phyloP scores from a whole-genome alignment of 1,284 basidiomycete species.

The Puccinia triticina region DNA sequence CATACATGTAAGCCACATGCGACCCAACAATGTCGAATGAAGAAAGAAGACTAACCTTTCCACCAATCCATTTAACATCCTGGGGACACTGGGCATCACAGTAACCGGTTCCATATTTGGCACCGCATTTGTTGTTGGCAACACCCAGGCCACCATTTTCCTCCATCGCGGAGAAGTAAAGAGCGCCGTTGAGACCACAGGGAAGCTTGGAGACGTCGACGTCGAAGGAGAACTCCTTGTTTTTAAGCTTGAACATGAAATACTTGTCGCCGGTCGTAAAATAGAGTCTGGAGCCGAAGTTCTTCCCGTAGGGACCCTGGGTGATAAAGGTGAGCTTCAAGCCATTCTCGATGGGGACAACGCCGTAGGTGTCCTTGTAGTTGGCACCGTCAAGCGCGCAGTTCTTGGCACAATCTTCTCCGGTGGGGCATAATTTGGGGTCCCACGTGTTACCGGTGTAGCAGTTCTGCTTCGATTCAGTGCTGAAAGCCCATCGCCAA shows the following conservation, averaged over 20 bases:
- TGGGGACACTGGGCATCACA: conserved; percentile 62
- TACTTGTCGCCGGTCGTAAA: conserved; percentile 28
- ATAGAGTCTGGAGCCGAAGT: conserved; percentile 41
- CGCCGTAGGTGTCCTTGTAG: conserved; percentile 38
- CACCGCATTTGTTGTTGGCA: conserved; percentile 35
- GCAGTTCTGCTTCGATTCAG: conserved; percentile 22
- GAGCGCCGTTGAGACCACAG: conserved; percentile 60
- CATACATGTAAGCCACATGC: not conserved
- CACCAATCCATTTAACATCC: conserved; percentile 67
- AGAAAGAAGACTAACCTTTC: conserved; percentile 62
- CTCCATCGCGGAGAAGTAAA: conserved; percentile 61
- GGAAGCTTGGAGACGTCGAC: conserved; percentile 44
- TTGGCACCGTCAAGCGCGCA: conserved; percentile 39
- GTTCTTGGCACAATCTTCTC: conserved; percentile 12
- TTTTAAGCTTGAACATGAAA: conserved; percentile 42
- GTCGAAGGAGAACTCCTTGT: conserved; percentile 37
- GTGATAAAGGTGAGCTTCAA: conserved; percentile 31
- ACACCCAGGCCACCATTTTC: conserved; percentile 55
- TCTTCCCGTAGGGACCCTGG: conserved; percentile 14
- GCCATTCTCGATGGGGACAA: not conserved
- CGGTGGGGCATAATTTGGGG: not conserved
- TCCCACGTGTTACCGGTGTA: conserved; percentile 38
- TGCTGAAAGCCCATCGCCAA: conserved; percentile 32
- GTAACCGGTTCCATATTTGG: conserved; percentile 55
- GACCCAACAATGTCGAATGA: not conserved